Evolutionary conservation across 192 early-diverging fungal species (phyloP).

Genomic region (Coemansia sp.): DNA sequence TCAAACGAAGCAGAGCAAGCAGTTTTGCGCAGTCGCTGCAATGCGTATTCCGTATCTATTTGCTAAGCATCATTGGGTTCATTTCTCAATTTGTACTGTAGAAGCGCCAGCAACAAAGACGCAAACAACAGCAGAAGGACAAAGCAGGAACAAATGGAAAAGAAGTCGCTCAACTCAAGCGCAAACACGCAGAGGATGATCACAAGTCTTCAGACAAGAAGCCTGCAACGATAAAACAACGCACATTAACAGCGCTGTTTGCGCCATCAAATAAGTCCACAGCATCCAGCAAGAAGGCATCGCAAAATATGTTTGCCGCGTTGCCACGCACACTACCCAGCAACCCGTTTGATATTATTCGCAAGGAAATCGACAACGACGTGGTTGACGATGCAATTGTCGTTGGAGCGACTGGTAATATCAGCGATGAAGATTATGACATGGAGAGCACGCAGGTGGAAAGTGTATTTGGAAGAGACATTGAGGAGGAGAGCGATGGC

Average conservation of each 20-base stretch:
- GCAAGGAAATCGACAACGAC: neutral
- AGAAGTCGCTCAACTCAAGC: slow-evolving; percentile 1
- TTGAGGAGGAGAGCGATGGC: neutral
- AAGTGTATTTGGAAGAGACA: slow-evolving; percentile 2
- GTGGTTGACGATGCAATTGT: slow-evolving; percentile 6
- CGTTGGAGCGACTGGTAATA: slow-evolving; percentile 12
- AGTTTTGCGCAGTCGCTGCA: too few relatives aligned
- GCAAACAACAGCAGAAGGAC: slow-evolving; percentile 21
- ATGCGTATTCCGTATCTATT: neutral
- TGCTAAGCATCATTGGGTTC: neutral
- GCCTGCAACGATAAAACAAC: slow-evolving; percentile 1
- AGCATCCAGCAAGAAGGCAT: slow-evolving; percentile 1
- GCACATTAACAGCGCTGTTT: slow-evolving; percentile 5
- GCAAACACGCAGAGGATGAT: slow-evolving; percentile 21
- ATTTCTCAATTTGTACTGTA: neutral
- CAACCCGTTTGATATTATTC: slow-evolving; percentile 49
- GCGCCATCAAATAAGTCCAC: neutral
- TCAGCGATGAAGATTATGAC: neutral
- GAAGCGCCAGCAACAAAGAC: slow-evolving; percentile 36
- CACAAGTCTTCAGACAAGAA: slow-evolving; percentile 1
- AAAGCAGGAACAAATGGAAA: neutral
- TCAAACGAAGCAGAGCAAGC: neutral
- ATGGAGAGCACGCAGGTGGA: neutral
- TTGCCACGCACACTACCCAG: slow-evolving; percentile 20
- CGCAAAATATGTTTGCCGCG: slow-evolving; percentile 34